These are phyloP conservation scores for Phascolomyces articulosus DNA, from an alignment of 371 early-diverging fungal species.

Conservation along the genomic window DNA sequence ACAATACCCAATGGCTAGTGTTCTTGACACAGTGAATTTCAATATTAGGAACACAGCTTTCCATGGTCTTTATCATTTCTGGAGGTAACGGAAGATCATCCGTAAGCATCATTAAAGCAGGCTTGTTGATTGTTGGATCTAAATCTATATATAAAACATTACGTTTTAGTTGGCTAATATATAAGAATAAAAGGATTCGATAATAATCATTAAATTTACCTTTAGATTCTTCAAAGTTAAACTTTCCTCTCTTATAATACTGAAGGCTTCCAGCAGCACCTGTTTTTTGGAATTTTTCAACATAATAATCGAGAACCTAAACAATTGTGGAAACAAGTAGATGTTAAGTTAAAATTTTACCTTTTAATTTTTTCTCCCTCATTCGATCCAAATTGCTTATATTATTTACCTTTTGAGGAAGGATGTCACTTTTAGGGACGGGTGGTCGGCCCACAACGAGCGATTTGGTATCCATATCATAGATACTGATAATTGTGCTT, in stretches of 20 bases:
- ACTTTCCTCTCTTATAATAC: constrained; percentile 45
- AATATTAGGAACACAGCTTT: constrained; percentile 35
- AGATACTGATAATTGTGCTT: constrained; percentile 5
- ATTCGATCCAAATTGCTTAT: too few relatives aligned
- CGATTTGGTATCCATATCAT: constrained; percentile 23
- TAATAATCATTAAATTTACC: constrained; percentile 6
- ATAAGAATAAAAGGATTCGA: too few relatives aligned
- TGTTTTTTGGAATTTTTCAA: constrained; percentile 26
- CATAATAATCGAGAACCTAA: constrained; percentile 42
- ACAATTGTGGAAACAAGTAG: too few relatives aligned
- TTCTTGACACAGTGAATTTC: constrained; percentile 33
- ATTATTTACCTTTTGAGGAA: constrained; percentile 29
- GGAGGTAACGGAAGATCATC: constrained; percentile 47
- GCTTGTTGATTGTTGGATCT: constrained; percentile 37
- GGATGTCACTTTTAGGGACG: constrained; percentile 23
- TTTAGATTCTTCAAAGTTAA: constrained; percentile 46
- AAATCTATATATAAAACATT: constrained; percentile 10
- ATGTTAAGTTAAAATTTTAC: too few relatives aligned
- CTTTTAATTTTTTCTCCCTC: too few relatives aligned
- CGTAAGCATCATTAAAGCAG: constrained; percentile 38
- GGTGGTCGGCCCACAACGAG: constrained; percentile 38
- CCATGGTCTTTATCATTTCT: constrained; percentile 36
- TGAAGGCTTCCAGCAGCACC: constrained; percentile 47
- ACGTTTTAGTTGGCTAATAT: not conserved
- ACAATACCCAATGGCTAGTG: constrained; percentile 52